These are phyloP conservation scores for Wickerhamiella hasegawae DNA, from an alignment of 805 yeast species.

Conservation along the genomic window DNA sequence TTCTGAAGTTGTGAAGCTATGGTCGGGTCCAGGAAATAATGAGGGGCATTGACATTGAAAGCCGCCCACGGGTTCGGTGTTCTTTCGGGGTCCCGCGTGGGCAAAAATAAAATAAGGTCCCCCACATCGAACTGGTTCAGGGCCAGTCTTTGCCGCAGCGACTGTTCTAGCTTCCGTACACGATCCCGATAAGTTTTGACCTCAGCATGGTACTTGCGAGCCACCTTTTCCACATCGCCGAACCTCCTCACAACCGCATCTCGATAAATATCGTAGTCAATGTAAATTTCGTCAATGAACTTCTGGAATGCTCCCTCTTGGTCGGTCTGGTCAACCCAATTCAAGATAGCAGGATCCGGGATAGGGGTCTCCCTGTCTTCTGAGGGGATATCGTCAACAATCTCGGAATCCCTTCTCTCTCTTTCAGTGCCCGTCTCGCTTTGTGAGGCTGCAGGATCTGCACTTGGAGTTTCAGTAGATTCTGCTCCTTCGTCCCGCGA, in stretches of 20 bases:
- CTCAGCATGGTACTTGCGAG: constrained; percentile 69
- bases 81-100: constrained; percentile 40
- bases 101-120: constrained; percentile 73
- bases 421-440: background rate
- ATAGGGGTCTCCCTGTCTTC: constrained; percentile 1
- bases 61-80: constrained; percentile 72
- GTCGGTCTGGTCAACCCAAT: constrained; percentile 33
- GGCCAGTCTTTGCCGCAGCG: constrained; percentile 38
- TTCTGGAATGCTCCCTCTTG: constrained; percentile 13
- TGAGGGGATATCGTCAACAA: too few species aligned
- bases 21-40: constrained; percentile 51
- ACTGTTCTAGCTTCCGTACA: constrained; percentile 17
- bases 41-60: constrained; percentile 77
- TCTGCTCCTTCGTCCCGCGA: background rate
- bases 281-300: constrained; percentile 19
- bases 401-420: background rate
- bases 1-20: constrained; percentile 21
- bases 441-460: background rate
- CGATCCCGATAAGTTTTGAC: constrained; percentile 32
- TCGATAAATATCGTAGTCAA: constrained; percentile 25
- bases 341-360: constrained; percentile 16
- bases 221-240: constrained; percentile 77
- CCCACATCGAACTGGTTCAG: constrained; percentile 50
- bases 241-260: constrained; percentile 54
- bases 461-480: background rate